Base-by-base conservation (phyloP, 176 grass and related monocot species). In the Bromus sterilis region DNA sequence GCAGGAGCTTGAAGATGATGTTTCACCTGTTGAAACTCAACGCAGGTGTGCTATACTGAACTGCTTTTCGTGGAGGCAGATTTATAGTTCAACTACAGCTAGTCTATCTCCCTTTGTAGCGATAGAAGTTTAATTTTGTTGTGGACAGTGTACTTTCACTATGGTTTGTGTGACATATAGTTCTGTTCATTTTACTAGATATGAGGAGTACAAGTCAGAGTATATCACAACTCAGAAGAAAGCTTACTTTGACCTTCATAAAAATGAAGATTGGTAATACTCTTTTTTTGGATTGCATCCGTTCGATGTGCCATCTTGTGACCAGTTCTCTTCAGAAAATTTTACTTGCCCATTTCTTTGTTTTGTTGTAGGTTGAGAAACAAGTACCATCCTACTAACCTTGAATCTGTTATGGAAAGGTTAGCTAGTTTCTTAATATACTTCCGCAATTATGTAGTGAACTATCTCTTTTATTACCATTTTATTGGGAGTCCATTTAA, bases 221-320 rank as follows among this genome's bases (percentile, higher is more conserved):
- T 99, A 96, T 80, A 92, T 99, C 73, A 91, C 91, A 58, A 99
- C 96, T 78, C 96, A 99, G 87, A 99, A 99, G 82, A 89, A 86
- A 78, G 85, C 93, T 66, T 99, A 99, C 86, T 99, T 99, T 72
- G 87, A 95, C 66, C 84, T 95, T 67, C 97, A 99, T 79, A 99
- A 99, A 89, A 78, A 90, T 43, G 93, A 96, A 44, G 89, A 96
- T 46, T 99, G 97, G 97, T 99, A 90, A 69, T 53, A 44, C 11
- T 30, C n/a, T 57, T 53, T 48, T 59, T 70, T 65, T 44, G 56
- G n/a, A 57, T 73, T 59, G 78, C 12, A 57, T 28, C 18, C 24
- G 73, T 73, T 35, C 35, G 35, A 66, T 78, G 21, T 18, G 64
- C 36, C 11, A 65, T 65, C 21, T 67, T 55, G 34, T 80, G 34